Base-by-base conservation (phyloP, 2,329 filamentous ascomycete genomes). In the Aschersonia sp. region DNA sequence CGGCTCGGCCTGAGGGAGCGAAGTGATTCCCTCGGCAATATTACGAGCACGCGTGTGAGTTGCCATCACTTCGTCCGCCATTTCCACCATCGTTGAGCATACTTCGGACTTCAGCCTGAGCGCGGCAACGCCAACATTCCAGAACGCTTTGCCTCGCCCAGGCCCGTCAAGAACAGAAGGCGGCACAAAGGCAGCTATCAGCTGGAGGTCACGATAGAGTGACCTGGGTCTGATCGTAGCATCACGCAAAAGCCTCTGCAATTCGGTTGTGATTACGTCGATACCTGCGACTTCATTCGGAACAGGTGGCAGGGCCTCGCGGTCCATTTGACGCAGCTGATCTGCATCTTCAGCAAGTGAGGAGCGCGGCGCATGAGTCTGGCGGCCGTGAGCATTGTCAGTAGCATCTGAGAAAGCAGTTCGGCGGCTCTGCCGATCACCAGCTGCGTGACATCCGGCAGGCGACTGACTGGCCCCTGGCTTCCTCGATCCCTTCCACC, bases 61-160 rank as follows among this genome's bases (percentile, higher is more conserved):
- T 68, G 66, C 68, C 45, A 74, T 67, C 29, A 76, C 68, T 48
- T 74, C 71, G 53, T 76, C 70, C 5, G 71, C 71, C 55, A 77
- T 77, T 56, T 81, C 77, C 30, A 83, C 81, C 79, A 62, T 94
- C 46, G 85, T 87, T 44, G 81, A 78, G 63, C 87, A 90, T 5
- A 92, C 81, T 53, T 95, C 87, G 54, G 87, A 81, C 63, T 95
- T 97, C 47, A 95, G 74, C 37, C 81, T 79, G n/a, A 95, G 71
- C 2, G 90, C 88, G 0, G 92, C 90, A 5, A 95, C 74, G 0
- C 86, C 87, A 30, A 88, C 84, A 56, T 95, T 87, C 77, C 88
- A 86, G 61, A 97, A 97, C 0, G 89, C 87, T 55, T 88, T 92
- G 45, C 76, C 79, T 2, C 70, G 71, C 41, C 81, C 79, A 0